Conservation (phyloP, 495 filamentous ascomycete genomes). For the Acidiella bohemica region DNA sequence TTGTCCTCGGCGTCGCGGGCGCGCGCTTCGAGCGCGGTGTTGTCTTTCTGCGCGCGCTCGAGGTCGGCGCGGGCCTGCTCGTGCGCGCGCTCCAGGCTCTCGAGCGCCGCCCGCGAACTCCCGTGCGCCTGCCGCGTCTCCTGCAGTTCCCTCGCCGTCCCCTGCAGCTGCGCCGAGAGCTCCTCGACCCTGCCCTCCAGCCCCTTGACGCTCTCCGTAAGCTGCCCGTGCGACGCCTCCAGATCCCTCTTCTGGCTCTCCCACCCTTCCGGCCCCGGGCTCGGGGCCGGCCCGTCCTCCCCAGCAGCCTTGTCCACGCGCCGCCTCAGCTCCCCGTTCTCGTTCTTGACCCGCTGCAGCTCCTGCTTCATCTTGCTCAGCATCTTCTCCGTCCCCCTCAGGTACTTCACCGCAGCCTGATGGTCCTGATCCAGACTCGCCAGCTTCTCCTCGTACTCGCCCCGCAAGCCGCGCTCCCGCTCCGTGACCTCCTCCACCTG, state of each 20-base stretch:
- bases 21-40: constrained; percentile 60
- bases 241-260: constrained; percentile 65
- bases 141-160: constrained; percentile 54
- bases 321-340: constrained; percentile 68
- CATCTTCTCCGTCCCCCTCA: constrained; percentile 98
- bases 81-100: constrained; percentile 33
- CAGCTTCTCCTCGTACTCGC: constrained; percentile 79
- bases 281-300: constrained; percentile 21
- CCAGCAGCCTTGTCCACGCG: constrained; percentile 50
- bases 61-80: constrained; percentile 50
- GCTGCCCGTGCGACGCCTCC: constrained; percentile 48
- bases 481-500: constrained; percentile 65
- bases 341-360: constrained; percentile 69
- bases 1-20: constrained; percentile 85
- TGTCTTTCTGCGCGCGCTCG: constrained; percentile 70
- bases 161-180: constrained; percentile 52
- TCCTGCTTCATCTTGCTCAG: constrained; percentile 97
- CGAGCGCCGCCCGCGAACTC: constrained; percentile 45
- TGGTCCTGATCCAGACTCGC: constrained; percentile 91
- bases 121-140: constrained; percentile 42
- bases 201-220: constrained; percentile 46
- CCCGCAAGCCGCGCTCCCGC: constrained; percentile 20
- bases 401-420: constrained; percentile 98
- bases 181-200: constrained; percentile 59
- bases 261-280: constrained; percentile 47